A percentile compares a stretch with the other conserved stretches of the same genome.
phyloP scores from a whole-genome alignment of 1,284 basidiomycete species.

The Coriolopsis trogii region DNA sequence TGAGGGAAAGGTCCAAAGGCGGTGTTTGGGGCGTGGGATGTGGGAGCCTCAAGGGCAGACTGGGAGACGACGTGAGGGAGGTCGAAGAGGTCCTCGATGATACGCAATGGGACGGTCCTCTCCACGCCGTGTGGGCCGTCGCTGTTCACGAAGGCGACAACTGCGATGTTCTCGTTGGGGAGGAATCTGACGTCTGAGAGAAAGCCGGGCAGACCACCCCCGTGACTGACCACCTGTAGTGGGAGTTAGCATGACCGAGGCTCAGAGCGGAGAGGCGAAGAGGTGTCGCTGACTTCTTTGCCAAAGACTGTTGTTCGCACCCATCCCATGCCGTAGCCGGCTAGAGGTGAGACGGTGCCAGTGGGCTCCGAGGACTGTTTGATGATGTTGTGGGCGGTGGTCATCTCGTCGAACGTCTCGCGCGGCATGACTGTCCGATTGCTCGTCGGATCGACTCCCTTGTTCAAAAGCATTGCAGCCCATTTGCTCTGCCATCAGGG shows the following conservation, averaged over 20 bases:
- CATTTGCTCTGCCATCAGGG: conserved; percentile 48
- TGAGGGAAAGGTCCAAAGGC: not conserved
- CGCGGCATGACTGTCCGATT: conserved; percentile 44
- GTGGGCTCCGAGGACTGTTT: not conserved
- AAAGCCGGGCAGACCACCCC: conserved; percentile 36
- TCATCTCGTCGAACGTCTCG: conserved; percentile 40
- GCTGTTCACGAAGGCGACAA: conserved; percentile 43
- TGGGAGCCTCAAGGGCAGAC: too few relatives aligned
- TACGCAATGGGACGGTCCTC: conserved; percentile 31
- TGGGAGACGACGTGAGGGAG: conserved; percentile 5
- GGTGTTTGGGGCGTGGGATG: too few relatives aligned
- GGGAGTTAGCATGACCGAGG: not conserved
- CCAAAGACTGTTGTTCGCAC: conserved; percentile 11
- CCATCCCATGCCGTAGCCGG: conserved; percentile 33
- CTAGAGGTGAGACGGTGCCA: conserved; percentile 15
- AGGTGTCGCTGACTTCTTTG: conserved; percentile 17
- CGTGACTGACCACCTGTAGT: conserved; percentile 24
- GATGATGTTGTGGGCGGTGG: conserved; percentile 35
- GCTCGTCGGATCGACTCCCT: conserved; percentile 44
- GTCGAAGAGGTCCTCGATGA: conserved; percentile 20
- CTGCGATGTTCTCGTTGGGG: conserved; percentile 38
- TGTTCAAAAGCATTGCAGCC: conserved; percentile 46
- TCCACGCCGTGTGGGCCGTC: conserved; percentile 34
- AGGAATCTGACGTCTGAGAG: conserved; percentile 37
- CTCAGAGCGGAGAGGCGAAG: conserved; percentile 11